Evolutionary conservation across 306 rosid species (phyloP), one percentile per base, ranked within the genome.

Genomic region (Prunus mume): DNA sequence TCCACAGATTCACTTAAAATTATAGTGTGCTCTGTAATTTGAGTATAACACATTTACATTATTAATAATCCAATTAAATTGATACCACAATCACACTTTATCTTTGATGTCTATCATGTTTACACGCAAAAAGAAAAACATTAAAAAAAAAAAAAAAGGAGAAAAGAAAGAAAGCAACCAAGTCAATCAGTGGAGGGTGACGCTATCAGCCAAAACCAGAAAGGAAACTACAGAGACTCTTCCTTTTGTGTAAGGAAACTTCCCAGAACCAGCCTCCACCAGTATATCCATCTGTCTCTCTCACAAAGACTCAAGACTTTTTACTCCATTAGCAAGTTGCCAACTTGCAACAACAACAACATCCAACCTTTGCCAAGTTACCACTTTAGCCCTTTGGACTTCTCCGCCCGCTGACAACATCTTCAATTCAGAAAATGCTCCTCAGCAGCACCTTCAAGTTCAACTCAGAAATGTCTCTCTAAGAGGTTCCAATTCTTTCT

Each of bases 191-290:
- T 28, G 43, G 66, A 12, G 18, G 13, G 67, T 9, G 19, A 13
- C 45, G 49, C 69, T 4, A 9, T 9, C 15, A 65, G 13, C 47
- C 24, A 34, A 65, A 32, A 65, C 24, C 34, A 11, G 38, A 9
- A 65, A 22, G 19, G 12, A 10, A 47, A 17, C 4, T 65, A 10
- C 22, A 34, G 18, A 11, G 50, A 3, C 4, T 3, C 68, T 14
- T 61, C 20, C 22, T 56, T 65, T 34, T 18, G 6, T 5, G 22
- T 3, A 3, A 6, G 69, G 69, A 65, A 65, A 38, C 27, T 34
- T 18, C 69, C 17, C 4, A 65, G 50, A n/a, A 65, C 38, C 43
- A 30, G 47, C 77, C 77, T 46, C 19, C 69, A 18, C 77, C 69
- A 27, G n/a, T 32, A n/a, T 25, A n/a, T 25, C 46, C 19, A 45